Evolutionary conservation across 148 eudicot genomes (phyloP).

Genomic region (Simmondsia chinensis): DNA sequence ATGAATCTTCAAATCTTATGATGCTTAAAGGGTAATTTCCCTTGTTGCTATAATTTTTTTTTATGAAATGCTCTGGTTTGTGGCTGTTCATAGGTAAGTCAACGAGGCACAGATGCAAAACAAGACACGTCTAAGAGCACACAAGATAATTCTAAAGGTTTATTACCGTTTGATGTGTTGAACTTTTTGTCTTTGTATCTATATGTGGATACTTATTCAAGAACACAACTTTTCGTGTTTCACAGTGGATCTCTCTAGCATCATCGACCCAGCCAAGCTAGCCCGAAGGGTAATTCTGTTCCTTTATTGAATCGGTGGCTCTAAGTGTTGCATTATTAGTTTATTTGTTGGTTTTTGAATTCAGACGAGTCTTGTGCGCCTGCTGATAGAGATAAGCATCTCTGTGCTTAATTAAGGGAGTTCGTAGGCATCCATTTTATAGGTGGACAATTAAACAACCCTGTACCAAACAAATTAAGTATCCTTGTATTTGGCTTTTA

Average conservation of each 20-base stretch:
- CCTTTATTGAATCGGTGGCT: not conserved
- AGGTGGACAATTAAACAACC: no score
- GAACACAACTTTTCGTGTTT: constrained; percentile 4
- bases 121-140: constrained; percentile 33
- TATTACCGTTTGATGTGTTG: not conserved
- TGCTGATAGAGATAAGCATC: no score
- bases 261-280: constrained; percentile 52
- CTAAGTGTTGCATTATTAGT: not conserved
- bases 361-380: no score
- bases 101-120: constrained; percentile 27
- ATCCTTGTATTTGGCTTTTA: no score
- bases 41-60: not conserved
- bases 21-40: no score
- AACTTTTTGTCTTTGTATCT: not conserved
- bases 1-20: not conserved
- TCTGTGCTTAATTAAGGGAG: no score
- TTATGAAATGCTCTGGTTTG: not conserved
- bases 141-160: constrained; percentile 32
- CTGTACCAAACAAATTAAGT: no score
- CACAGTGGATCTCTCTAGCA: constrained; percentile 41
- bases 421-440: no score
- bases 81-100: constrained; percentile 25
- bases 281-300: constrained; percentile 60
- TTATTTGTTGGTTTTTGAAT: constrained; percentile 1
- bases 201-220: not conserved